phyloP scores from a whole-genome alignment of 192 early-diverging fungal species.

The Lobosporangium transversale region DNA sequence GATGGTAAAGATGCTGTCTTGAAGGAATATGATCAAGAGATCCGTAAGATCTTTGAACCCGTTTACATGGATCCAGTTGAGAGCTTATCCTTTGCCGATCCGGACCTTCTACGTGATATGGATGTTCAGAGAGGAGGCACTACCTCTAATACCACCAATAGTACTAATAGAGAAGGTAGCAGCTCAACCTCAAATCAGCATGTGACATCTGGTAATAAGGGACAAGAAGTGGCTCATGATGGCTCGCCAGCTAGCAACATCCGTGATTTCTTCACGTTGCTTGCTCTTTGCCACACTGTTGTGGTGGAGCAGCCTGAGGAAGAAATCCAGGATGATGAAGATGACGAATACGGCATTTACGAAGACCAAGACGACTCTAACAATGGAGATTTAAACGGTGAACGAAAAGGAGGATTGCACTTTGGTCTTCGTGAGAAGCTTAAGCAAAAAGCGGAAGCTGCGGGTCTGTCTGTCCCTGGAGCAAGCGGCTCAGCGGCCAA shows the following conservation, averaged over 20 bases:
- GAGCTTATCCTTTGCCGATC: conserved; percentile 87
- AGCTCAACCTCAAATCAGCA: conserved; percentile 2
- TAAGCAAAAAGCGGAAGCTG: conserved; percentile 41
- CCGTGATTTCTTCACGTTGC: conserved; percentile 85
- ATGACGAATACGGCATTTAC: conserved; percentile 55
- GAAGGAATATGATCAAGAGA: conserved; percentile 61
- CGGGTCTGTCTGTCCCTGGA: conserved; percentile 44
- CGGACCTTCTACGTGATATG: conserved; percentile 79
- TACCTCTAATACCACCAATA: background rate
- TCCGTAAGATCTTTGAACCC: conserved; percentile 75
- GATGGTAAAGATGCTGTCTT: conserved; percentile 57
- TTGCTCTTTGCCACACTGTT: conserved; percentile 96
- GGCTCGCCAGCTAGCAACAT: conserved; percentile 67
- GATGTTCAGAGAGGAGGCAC: conserved; percentile 28
- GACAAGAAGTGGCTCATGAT: conserved; percentile 18
- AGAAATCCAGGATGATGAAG: conserved; percentile 55
- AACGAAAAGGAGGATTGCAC: conserved; percentile 19
- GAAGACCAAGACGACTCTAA: conserved; percentile 51
- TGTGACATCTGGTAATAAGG: background rate
- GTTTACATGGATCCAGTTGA: conserved; percentile 65
- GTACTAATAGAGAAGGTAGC: conserved; percentile 22
- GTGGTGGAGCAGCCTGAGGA: conserved; percentile 78
- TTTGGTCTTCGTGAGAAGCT: conserved; percentile 34
- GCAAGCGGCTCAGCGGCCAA: conserved; percentile 1
- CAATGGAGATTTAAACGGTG: conserved; percentile 38